phyloP scores from a whole-genome alignment of 2,329 filamentous ascomycete species.

The Monilinia laxa region DNA sequence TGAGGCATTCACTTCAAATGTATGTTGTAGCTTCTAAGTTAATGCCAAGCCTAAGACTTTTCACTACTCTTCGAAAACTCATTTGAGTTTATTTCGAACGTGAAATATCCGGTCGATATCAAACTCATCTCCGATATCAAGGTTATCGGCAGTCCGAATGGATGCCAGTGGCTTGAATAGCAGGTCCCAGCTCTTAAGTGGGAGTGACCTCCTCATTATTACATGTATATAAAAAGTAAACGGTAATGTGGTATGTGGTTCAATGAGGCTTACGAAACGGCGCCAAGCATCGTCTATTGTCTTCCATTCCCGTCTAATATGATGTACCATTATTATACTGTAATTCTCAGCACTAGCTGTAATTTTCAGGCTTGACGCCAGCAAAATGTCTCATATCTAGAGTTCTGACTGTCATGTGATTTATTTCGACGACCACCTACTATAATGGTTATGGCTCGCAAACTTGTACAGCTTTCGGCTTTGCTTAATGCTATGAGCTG shows the following conservation, averaged over 20 bases:
- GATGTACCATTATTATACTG: neutral
- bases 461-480: neutral
- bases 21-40: neutral
- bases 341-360: conserved; percentile 1
- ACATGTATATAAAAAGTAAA: neutral
- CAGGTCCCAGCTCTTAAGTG: neutral
- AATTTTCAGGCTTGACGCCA: neutral
- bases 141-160: neutral
- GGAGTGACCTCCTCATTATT: neutral
- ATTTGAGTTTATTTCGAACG: neutral
- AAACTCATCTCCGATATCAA: neutral
- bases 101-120: neutral
- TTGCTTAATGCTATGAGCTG: neutral
- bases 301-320: neutral
- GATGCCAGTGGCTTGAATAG: neutral
- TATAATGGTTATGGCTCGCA: neutral
- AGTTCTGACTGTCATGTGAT: conserved; percentile 6
- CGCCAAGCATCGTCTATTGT: neutral
- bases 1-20: neutral
- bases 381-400: neutral
- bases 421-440: neutral
- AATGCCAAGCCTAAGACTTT: too few species aligned
- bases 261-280: conserved; percentile 2
- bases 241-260: neutral
- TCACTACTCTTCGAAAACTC: neutral